These are phyloP conservation scores for Linnemannia elongata DNA, from an alignment of 192 early-diverging fungal genomes.

Conservation along the genomic window DNA sequence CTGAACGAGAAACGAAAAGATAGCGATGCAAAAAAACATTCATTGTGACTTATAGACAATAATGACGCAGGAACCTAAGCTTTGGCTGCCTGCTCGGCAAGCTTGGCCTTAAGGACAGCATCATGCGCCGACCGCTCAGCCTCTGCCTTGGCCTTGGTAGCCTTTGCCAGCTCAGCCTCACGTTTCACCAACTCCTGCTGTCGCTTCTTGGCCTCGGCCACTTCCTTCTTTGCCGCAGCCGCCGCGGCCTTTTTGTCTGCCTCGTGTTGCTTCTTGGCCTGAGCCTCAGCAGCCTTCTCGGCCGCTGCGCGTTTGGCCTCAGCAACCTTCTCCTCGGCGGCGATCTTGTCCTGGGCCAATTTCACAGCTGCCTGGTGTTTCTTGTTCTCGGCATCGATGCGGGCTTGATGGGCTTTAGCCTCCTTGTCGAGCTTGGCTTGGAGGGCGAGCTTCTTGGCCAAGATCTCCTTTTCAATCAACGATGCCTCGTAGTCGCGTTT, in stretches of 20 bases:
- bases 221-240: constrained; percentile 12
- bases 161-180: constrained; percentile 15
- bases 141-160: constrained; percentile 1
- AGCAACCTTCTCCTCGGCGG: constrained; percentile 18
- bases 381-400: constrained; percentile 25
- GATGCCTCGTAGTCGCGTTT: constrained; percentile 11
- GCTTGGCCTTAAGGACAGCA: constrained; percentile 13
- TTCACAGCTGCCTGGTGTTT: constrained; percentile 24
- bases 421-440: constrained; percentile 19
- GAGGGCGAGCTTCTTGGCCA: background rate
- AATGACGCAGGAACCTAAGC: background rate
- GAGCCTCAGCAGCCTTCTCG: constrained; percentile 6
- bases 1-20: too few relatives aligned
- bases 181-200: constrained; percentile 16
- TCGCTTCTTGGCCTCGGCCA: constrained; percentile 22
- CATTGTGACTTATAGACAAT: background rate
- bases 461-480: constrained; percentile 17
- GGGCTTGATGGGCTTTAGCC: constrained; percentile 17
- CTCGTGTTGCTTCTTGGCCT: constrained; percentile 20
- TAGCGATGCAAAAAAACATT: too few relatives aligned
- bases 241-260: background rate
- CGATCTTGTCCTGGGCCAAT: constrained; percentile 19
- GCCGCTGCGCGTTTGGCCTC: constrained; percentile 13
- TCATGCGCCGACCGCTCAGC: constrained; percentile 10
- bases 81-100: background rate